A percentile compares a stretch with the other conserved stretches of the same genome.
These are phyloP conservation scores for Avena sativa DNA, from an alignment of 176 grass and related monocot species.

Conservation along the genomic window DNA sequence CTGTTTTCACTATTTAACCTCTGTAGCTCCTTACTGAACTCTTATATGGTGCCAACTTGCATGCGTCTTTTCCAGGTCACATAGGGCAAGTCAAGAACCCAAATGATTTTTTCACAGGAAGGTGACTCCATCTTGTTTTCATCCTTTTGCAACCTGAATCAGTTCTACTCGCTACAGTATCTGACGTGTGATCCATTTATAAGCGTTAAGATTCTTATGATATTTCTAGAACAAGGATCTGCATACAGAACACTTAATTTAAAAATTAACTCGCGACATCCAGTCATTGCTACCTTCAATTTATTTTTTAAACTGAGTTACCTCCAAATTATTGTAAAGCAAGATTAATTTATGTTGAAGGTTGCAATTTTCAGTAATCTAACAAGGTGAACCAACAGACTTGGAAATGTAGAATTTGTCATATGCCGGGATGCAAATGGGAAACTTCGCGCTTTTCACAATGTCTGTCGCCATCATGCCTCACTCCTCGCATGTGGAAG, in stretches of 20 bases:
- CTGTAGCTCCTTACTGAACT: neutral
- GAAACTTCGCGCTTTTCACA: slow-evolving; percentile 81
- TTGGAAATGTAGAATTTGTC: slow-evolving; percentile 85
- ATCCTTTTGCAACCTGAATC: neutral
- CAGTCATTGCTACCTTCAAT: neutral
- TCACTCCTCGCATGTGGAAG: slow-evolving; percentile 82
- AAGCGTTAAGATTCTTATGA: neutral
- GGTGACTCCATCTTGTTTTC: slow-evolving; percentile 44
- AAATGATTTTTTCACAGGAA: slow-evolving; percentile 92
- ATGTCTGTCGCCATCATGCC: slow-evolving; percentile 89
- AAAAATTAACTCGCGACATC: neutral
- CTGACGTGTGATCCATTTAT: neutral
- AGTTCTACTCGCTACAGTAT: neutral
- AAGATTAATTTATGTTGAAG: slow-evolving; percentile 25
- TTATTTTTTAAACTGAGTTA: neutral
- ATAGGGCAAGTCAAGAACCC: slow-evolving; percentile 72
- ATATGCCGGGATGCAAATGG: slow-evolving; percentile 74
- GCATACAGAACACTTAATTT: neutral
- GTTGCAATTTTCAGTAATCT: slow-evolving; percentile 49
- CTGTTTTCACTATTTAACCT: neutral
- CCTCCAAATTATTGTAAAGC: neutral
- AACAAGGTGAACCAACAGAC: slow-evolving; percentile 61
- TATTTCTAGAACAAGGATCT: neutral
- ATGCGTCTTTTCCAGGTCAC: slow-evolving; percentile 62
- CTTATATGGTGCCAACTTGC: neutral